phyloP scores from a whole-genome alignment of 495 filamentous ascomycete genomes.

The Trypethelium eluteriae region DNA sequence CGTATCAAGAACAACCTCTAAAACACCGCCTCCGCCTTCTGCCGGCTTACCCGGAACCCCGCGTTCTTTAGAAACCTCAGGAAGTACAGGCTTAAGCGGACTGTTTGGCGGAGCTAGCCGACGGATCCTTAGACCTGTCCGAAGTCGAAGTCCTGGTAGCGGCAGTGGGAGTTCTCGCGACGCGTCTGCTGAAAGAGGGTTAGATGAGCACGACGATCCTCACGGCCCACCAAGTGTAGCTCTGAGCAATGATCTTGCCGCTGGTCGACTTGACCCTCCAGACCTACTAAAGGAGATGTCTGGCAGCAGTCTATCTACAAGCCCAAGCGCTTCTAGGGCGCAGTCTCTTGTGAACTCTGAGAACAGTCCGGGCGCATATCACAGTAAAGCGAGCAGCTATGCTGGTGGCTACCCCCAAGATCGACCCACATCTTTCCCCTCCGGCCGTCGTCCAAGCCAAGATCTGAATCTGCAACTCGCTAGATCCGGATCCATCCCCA shows the following conservation, averaged over 20 bases:
- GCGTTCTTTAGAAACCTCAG: constrained; percentile 43
- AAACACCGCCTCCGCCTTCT: constrained; percentile 30
- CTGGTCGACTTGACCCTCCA: constrained; percentile 35
- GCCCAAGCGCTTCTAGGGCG: constrained; percentile 21
- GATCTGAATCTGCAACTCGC: constrained; percentile 2
- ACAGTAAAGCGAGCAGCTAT: neutral
- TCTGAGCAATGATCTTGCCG: constrained; percentile 32
- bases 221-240: constrained; percentile 37
- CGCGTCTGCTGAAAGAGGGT: constrained; percentile 43
- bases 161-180: constrained; percentile 38
- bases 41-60: constrained; percentile 41
- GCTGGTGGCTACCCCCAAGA: neutral
- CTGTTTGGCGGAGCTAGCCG: constrained; percentile 52
- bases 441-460: neutral
- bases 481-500: neutral
- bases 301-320: constrained; percentile 16
- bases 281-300: constrained; percentile 27
- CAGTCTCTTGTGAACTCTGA: constrained; percentile 16
- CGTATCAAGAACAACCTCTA: constrained; percentile 55
- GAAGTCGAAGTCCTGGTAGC: constrained; percentile 38
- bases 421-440: neutral
- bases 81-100: constrained; percentile 44
- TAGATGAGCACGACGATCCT: constrained; percentile 33
- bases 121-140: constrained; percentile 42
- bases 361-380: neutral